Evolutionary conservation across 495 filamentous ascomycete species (phyloP).

Genomic region (Penicillium angulare): DNA sequence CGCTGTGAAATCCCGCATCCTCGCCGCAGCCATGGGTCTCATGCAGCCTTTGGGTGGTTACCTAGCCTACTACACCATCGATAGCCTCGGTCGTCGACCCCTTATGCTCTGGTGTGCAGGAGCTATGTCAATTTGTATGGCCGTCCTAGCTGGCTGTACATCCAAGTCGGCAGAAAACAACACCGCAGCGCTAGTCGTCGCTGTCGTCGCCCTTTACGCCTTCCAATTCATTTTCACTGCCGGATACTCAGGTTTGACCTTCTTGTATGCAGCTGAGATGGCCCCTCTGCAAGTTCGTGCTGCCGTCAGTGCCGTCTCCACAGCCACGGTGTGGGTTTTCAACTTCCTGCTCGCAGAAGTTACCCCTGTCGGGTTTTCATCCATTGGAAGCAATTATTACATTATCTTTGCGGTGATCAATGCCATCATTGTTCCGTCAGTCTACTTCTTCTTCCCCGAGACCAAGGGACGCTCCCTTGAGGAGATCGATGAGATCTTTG

Average conservation of each 20-base stretch:
- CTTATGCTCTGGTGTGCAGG: slow-evolving; percentile 56
- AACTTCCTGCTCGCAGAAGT: slow-evolving; percentile 49
- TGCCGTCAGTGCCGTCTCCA: slow-evolving; percentile 62
- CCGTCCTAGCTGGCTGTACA: slow-evolving; percentile 46
- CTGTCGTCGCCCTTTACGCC: slow-evolving; percentile 39
- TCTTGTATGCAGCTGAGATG: slow-evolving; percentile 63
- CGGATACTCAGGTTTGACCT: slow-evolving; percentile 66
- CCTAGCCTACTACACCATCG: slow-evolving; percentile 72
- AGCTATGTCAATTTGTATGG: slow-evolving; percentile 62
- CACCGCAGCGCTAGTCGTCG: slow-evolving; percentile 36
- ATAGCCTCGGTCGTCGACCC: slow-evolving; percentile 66
- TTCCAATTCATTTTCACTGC: slow-evolving; percentile 48
- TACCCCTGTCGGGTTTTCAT: slow-evolving; percentile 45
- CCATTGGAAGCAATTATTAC: slow-evolving; percentile 46
- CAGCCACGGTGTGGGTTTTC: slow-evolving; percentile 64
- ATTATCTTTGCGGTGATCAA: slow-evolving; percentile 50
- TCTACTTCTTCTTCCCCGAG: slow-evolving; percentile 60
- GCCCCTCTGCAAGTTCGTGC: slow-evolving; percentile 66
- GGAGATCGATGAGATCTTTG: slow-evolving; percentile 72
- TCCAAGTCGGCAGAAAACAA: slow-evolving; percentile 29
- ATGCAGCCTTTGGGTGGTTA: slow-evolving; percentile 74
- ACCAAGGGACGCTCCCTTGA: slow-evolving; percentile 64
- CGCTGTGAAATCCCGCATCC: slow-evolving; percentile 78
- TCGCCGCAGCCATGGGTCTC: slow-evolving; percentile 74
- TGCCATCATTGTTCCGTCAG: slow-evolving; percentile 43